Base-by-base conservation (phyloP, 495 filamentous ascomycete species). In the Podospora comata region DNA sequence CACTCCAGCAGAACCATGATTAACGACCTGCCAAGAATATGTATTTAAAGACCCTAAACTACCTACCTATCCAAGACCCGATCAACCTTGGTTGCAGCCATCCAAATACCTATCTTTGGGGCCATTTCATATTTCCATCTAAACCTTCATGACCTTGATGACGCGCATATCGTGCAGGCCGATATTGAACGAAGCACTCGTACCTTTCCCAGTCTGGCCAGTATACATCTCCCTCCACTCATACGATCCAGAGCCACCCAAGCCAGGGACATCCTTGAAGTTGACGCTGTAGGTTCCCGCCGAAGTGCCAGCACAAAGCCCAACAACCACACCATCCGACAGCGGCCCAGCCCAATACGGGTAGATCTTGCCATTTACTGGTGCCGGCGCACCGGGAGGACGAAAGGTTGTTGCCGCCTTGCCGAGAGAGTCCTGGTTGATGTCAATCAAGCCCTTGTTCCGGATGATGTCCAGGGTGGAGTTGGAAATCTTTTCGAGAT, bases 381-480 rank as follows among this genome's bases (percentile, higher is more conserved):
- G 90, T 70, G 88, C 87, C 0, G 88, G 86, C 3, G 87, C 88
- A 61, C 85, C 81, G 0, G 74, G 79, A 0, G 83, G 76, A 59
- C 88, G 84, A 68, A 87, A 92, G 0, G 85, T 90, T 79, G 84
- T 88, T 68, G 90, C 85, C 0, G 81, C 73, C 32, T 78, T 75
- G 18, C 82, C 85, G 0, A 86, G 72, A 3, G 76, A 54, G 67
- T 87, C 86, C 71, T 88, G 85, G 67, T 85, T 86, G 70, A 84
- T 82, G 0, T 74, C 78, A 62, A 88, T 79, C 28, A 85, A 78
- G 55, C 83, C 85, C 67, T 80, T 73, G 67, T 87, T 86, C 15
- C 70, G 78, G 16, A 86, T 67, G 19, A 85, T 79, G 2, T 70
- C 69, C 32, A 85, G 70, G 32, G 86, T 82, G 1, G 79, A 79